phyloP scores from a whole-genome alignment of 441 rosid genomes.

The Macaranga tanarius region DNA sequence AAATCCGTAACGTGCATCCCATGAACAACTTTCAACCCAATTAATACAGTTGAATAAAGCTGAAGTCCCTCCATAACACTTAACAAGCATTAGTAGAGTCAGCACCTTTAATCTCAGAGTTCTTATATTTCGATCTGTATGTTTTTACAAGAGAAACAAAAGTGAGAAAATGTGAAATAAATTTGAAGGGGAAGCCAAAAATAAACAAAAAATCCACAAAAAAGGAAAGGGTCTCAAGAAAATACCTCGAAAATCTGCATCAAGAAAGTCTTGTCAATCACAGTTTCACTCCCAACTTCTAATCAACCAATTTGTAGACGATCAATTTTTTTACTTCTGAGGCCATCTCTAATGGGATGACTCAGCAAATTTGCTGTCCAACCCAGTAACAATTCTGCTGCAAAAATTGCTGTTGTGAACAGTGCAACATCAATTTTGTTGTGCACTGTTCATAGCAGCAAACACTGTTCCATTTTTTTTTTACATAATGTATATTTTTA shows the following conservation, averaged over 20 bases:
- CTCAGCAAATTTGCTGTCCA: no score
- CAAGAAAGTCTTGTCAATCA: slow-evolving; percentile 95
- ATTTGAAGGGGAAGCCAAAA: background rate
- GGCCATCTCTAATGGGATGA: no score
- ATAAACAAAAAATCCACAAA: background rate
- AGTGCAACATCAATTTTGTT: no score
- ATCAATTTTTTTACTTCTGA: no score
- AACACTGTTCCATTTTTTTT: no score
- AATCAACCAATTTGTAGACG: slow-evolving; percentile 91
- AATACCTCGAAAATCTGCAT: slow-evolving; percentile 98
- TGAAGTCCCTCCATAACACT: slow-evolving; percentile 99
- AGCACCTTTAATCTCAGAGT: slow-evolving; percentile 96
- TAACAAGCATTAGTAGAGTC: slow-evolving; percentile 97
- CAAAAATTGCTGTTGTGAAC: no score
- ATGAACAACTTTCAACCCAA: slow-evolving; percentile 97
- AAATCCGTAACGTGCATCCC: slow-evolving; percentile 99
- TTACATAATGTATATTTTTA: no score
- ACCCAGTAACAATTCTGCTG: no score
- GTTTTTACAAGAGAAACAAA: slow-evolving; percentile 30
- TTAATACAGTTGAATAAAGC: slow-evolving; percentile 95
- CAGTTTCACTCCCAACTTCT: slow-evolving; percentile 99
- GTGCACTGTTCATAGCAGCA: no score
- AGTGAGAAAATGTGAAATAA: no score
- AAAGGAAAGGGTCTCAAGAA: no score
- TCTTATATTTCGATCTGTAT: slow-evolving; percentile 81